Percentiles rank a stretch among this genome's conserved stretches.
phyloP scores from a whole-genome alignment of 257 asterid genomes.

The Cruciata laevipes region DNA sequence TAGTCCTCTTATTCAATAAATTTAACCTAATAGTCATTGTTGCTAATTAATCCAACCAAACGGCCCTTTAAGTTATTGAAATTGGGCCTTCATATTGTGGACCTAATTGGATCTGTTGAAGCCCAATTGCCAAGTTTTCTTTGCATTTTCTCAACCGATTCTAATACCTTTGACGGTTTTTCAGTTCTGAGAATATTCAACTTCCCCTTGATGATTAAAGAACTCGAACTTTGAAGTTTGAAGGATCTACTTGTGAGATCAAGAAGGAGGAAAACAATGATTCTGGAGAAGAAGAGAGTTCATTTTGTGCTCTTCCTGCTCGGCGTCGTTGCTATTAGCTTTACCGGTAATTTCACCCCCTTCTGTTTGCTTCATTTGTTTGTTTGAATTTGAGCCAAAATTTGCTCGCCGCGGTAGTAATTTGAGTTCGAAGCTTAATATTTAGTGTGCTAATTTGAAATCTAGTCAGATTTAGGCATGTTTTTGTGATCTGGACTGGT shows the following conservation, averaged over 20 bases:
- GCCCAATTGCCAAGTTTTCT: neutral
- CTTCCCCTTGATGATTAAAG: neutral
- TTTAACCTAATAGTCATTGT: neutral
- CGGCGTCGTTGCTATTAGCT: conserved; percentile 57
- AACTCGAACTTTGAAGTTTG: neutral
- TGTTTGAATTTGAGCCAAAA: neutral
- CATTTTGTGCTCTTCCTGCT: conserved; percentile 51
- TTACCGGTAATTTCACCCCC: conserved; percentile 44
- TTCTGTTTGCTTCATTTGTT: neutral
- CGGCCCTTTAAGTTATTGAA: too few relatives aligned
- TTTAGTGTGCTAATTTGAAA: neutral
- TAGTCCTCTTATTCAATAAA: neutral
- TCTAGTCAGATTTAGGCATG: neutral
- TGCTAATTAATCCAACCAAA: too few relatives aligned
- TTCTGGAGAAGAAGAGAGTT: conserved; percentile 61
- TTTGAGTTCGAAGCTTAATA: neutral
- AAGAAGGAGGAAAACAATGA: conserved; percentile 13
- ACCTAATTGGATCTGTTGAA: neutral
- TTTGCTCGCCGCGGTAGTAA: neutral
- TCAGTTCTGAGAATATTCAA: neutral
- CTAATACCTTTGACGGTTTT: neutral
- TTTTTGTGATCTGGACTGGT: neutral
- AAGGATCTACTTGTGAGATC: conserved; percentile 4
- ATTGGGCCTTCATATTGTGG: neutral
- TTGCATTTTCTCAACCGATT: neutral